These are phyloP conservation scores for Bertia moriformis DNA, from an alignment of 2,329 filamentous ascomycete genomes.

Conservation along the genomic window DNA sequence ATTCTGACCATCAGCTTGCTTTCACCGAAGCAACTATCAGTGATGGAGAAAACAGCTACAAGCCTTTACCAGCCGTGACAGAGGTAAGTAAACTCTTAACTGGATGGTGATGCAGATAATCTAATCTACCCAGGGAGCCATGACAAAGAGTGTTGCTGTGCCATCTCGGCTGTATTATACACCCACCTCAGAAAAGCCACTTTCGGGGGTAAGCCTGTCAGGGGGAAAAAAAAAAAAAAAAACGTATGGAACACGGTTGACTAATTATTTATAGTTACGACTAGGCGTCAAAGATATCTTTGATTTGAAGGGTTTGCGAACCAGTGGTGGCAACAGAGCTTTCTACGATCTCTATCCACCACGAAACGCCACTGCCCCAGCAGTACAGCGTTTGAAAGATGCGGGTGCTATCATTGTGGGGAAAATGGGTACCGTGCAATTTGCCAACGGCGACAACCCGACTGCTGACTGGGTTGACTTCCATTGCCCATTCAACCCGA, in stretches of 20 bases:
- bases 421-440: background rate
- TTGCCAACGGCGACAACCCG: background rate
- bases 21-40: no score
- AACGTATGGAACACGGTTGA: no score
- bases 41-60: background rate
- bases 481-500: conserved; percentile 14
- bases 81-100: no score
- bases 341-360: conserved; percentile 2
- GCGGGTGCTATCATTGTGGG: conserved; percentile 3
- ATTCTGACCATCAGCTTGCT: no score
- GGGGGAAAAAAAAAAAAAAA: no score
- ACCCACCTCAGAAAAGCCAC: no score
- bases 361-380: background rate
- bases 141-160: no score
- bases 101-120: no score
- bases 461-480: conserved; percentile 9
- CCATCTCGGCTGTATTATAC: no score
- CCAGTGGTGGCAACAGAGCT: conserved; percentile 1
- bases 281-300: conserved; percentile 3
- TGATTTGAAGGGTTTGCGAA: conserved; percentile 2
- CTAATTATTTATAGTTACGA: conserved; percentile 2
- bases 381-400: conserved; percentile 2
- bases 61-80: no score
- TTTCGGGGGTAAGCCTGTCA: no score
- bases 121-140: no score